Base-by-base conservation (phyloP, 176 grass and related monocot species). In the Eragrostis curvula region DNA sequence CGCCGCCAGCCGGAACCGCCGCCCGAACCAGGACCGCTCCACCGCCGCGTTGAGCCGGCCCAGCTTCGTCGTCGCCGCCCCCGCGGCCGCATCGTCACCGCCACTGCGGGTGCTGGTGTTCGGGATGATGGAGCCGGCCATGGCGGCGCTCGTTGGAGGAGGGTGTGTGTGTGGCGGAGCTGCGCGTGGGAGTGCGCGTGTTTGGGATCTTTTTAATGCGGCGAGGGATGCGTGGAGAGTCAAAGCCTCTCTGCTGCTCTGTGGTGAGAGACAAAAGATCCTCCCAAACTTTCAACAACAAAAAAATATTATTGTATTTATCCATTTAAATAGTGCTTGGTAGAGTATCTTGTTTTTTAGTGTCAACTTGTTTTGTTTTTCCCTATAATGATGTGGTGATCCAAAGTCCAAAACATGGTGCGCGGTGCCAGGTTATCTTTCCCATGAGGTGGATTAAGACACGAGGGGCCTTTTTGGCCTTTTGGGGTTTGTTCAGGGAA, bases 61-160 rank as follows among this genome's bases (percentile, higher is more conserved):
- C 1, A 88, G 81, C 87, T 84, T 88, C 49, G 81, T 84, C 12
- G 56, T 42, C 21, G 64, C 21, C 50, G 43, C 5, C n/a, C n/a
- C n/a, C 0, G 62, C 62, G 5, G 17, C 3, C 60, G 43, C 41
- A 4, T 46, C 50, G 0, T 41, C 74, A 6, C 41, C 74, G 8
- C 41, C 68, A 45, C 29, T 63, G 58, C 16, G 48, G 10, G 25
- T 49, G 12, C 49, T 3, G 12, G 47, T 36, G 32, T 4, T 67
- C 16, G 86, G 86, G 81, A 88, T 84, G 87, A 88, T 84, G 68
- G 81, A 47, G 81, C 20, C 56, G 68, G 69, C 69, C 87, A 88
- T 88, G 81, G 68, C 80, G 58, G 66, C 36, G 71, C n/a, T n/a
- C 21, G 78, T 25, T n/a, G n/a, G n/a, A n/a, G n/a, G 42, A 3